Evolutionary conservation across 371 early-diverging fungal species (phyloP), one percentile per base, ranked within the genome.

Genomic region (Thermomucor indicae-seudaticae): DNA sequence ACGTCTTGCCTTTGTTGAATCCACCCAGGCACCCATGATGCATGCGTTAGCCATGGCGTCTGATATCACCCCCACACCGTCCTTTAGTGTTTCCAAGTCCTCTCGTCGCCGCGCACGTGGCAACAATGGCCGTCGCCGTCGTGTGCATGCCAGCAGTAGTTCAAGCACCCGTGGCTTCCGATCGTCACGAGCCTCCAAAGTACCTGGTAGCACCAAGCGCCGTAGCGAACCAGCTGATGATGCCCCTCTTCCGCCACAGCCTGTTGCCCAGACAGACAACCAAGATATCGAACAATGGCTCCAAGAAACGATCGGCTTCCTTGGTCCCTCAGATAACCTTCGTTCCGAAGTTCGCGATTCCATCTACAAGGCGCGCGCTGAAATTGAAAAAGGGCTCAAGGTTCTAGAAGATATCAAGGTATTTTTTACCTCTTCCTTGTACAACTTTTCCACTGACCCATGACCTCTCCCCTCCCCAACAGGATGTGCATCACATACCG

Each of bases 281-380:
- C 43, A 50, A 24, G 61, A 60, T 37, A 55, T 60, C 24, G 55
- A 60, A n/a, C 52, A 47, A 29, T 60, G 61, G 61, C 37, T 60
- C 1, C 55, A 55, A 30, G 51, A 57, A n/a, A 57, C 57, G 2
- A 42, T 57, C 20, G 46, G 51, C 14, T n/a, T n/a, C 22, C 65
- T 53, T 49, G 23, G 47, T 12, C 22, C 55, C 37, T 54, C 65
- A 25, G 60, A 61, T 39, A 34, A n/a, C n/a, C n/a, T 50, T 7
- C 43, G 56, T 47, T 31, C 61, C 46, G 68, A 66, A 44, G 77
- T 72, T 7, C 74, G 65, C 19, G 70, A 72, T 25, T 67, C 72
- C 1, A 54, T 80, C 17, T 72, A 67, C 43, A 76, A 78, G 49
- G 80, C 79, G 22, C 73, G 73, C 42, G 70, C 68, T 30, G 79